Conservation (phyloP, 495 filamentous ascomycete genomes). For the Trichoderma virens region DNA sequence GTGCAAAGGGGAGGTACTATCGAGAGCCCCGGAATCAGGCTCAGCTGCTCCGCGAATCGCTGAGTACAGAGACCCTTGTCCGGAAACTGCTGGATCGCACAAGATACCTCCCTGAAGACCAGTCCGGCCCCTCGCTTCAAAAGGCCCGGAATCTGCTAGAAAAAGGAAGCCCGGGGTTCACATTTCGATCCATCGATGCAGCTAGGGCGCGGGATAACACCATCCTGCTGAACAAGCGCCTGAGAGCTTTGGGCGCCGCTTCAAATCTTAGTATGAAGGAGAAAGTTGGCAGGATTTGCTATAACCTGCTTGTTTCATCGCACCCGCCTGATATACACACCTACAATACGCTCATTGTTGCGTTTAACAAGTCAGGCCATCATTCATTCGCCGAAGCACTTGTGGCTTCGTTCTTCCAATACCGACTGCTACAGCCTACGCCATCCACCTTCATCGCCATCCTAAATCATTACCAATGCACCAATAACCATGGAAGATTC, state of each 20-base stretch:
- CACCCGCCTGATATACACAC: constrained; percentile 53
- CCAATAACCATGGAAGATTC: constrained; percentile 4
- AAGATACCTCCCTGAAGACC: neutral
- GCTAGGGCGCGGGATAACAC: neutral
- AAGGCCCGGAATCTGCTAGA: neutral
- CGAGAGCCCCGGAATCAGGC: neutral
- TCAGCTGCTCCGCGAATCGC: neutral
- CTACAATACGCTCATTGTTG: constrained; percentile 57
- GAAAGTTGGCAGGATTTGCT: constrained; percentile 53
- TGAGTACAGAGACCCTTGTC: neutral
- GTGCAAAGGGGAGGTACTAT: neutral
- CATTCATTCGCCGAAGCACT: constrained; percentile 45
- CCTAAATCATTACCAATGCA: constrained; percentile 46
- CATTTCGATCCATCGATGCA: neutral
- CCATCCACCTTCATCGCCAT: constrained; percentile 44
- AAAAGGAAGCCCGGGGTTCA: neutral
- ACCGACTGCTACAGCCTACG: constrained; percentile 43
- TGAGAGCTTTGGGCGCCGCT: neutral
- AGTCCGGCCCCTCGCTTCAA: neutral
- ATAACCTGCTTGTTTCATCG: constrained; percentile 52
- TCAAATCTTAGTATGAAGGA: constrained; percentile 15
- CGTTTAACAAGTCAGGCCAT: constrained; percentile 45
- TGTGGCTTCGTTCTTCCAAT: constrained; percentile 43
- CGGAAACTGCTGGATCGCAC: constrained; percentile 2
- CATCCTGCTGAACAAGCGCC: neutral